phyloP scores from a whole-genome alignment of 2,329 filamentous ascomycete species.

The Didymella arachidicola region DNA sequence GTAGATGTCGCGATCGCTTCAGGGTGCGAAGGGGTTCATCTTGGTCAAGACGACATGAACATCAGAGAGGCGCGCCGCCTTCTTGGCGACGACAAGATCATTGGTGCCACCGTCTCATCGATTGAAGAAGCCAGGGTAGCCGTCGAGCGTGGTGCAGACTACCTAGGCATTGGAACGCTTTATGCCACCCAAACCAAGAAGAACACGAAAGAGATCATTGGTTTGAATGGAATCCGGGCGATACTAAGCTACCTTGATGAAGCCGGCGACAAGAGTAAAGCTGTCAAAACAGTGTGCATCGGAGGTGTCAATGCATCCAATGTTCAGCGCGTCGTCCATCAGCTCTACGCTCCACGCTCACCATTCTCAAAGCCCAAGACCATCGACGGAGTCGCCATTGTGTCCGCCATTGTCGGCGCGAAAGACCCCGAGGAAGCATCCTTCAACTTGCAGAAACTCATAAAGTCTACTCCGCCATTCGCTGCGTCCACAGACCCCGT shows the following conservation, averaged over 20 bases:
- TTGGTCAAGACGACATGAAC: conserved; percentile 93
- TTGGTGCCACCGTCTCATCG: conserved; percentile 85
- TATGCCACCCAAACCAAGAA: conserved; percentile 84
- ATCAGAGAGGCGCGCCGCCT: conserved; percentile 72
- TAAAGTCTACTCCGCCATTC: conserved; percentile 51
- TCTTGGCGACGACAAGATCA: conserved; percentile 78
- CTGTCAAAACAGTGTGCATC: conserved; percentile 74
- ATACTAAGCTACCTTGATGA: conserved; percentile 69
- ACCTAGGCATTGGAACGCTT: conserved; percentile 89
- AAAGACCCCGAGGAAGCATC: conserved; percentile 71
- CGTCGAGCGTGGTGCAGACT: conserved; percentile 80
- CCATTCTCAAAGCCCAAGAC: conserved; percentile 56
- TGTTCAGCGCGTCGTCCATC: conserved; percentile 75
- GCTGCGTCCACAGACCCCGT: conserved; percentile 27
- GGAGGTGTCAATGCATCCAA: conserved; percentile 85
- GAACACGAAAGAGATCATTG: conserved; percentile 83
- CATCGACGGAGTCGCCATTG: conserved; percentile 84
- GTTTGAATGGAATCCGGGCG: conserved; percentile 71
- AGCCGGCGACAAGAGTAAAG: conserved; percentile 35
- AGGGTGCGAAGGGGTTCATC: conserved; percentile 88
- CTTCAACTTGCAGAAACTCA: conserved; percentile 63
- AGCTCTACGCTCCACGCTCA: conserved; percentile 60
- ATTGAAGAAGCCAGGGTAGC: conserved; percentile 76
- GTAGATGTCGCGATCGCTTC: conserved; percentile 87
- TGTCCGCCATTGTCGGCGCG: conserved; percentile 85